Conservation (phyloP, 805 yeast genomes). For the Kuraishia hungarica region DNA sequence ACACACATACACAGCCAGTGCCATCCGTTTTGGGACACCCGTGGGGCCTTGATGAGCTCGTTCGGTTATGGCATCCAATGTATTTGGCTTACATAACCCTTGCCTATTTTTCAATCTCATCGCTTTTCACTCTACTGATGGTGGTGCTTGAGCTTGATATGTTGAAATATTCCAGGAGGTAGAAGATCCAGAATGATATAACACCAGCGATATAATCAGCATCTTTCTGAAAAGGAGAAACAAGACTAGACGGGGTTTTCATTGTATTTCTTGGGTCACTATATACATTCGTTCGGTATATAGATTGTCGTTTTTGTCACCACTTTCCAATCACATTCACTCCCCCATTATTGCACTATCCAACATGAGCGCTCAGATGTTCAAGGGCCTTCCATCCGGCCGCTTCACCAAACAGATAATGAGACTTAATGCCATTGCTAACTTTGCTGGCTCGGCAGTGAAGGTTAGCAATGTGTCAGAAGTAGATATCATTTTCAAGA, state of each 20-base stretch:
- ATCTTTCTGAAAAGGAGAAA: no score
- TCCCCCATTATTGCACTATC: background rate
- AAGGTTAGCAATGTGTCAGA: constrained; percentile 25
- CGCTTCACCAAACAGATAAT: constrained; percentile 38
- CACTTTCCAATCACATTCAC: background rate
- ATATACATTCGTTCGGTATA: background rate
- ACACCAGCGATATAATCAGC: no score
- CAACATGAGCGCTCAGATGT: constrained; percentile 6
- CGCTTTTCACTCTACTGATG: background rate
- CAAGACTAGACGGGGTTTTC: no score
- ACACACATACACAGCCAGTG: no score
- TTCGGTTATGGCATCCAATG: no score
- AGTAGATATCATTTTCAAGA: constrained; percentile 47
- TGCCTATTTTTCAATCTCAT: background rate
- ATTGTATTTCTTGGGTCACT: no score
- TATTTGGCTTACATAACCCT: background rate
- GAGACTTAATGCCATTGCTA: constrained; percentile 42
- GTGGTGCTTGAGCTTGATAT: background rate
- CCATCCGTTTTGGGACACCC: no score
- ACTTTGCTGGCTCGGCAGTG: constrained; percentile 32
- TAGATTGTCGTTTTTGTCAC: background rate
- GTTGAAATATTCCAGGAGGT: background rate
- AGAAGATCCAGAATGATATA: background rate
- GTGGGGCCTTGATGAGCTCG: no score
- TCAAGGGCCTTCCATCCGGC: constrained; percentile 28